These are phyloP conservation scores for Tephrocybe sp. DNA, from an alignment of 768 basidiomycete genomes.

Conservation along the genomic window DNA sequence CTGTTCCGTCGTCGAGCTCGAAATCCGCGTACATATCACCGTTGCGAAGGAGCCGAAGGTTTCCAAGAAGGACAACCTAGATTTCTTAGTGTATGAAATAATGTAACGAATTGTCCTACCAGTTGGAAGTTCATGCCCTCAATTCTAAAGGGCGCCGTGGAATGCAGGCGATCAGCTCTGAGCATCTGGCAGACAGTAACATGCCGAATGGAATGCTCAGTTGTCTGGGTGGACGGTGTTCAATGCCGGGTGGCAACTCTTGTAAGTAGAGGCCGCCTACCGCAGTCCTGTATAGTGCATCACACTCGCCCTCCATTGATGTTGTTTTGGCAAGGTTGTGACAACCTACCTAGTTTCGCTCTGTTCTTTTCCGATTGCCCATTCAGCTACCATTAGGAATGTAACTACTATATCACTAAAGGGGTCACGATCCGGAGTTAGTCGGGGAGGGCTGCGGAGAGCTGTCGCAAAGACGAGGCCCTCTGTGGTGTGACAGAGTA, in stretches of 20 bases:
- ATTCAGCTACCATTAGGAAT: no score
- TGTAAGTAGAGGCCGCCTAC: neutral
- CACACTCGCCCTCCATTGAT: no score
- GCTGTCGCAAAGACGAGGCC: no score
- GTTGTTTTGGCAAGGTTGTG: no score
- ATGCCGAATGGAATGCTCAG: slow-evolving; percentile 20
- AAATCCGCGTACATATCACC: slow-evolving; percentile 71
- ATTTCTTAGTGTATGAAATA: slow-evolving; percentile 17
- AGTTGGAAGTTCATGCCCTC: slow-evolving; percentile 18
- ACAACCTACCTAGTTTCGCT: no score
- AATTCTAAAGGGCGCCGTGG: slow-evolving; percentile 17
- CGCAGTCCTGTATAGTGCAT: neutral
- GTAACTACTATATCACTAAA: no score
- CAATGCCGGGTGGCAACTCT: neutral
- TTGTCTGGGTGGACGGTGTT: neutral
- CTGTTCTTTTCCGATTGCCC: no score
- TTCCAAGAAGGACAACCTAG: slow-evolving; percentile 72
- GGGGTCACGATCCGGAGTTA: no score
- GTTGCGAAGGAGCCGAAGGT: slow-evolving; percentile 62
- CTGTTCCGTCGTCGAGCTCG: slow-evolving; percentile 35
- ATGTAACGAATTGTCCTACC: slow-evolving; percentile 15
- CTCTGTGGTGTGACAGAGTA: no score
- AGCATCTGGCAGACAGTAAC: slow-evolving; percentile 29
- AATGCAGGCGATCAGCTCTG: slow-evolving; percentile 12
- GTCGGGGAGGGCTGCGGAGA: no score